A percentile compares a stretch with the other conserved stretches of the same genome.
These are phyloP conservation scores for Daldinia grandis DNA, from an alignment of 495 filamentous ascomycete genomes.

Conservation along the genomic window DNA sequence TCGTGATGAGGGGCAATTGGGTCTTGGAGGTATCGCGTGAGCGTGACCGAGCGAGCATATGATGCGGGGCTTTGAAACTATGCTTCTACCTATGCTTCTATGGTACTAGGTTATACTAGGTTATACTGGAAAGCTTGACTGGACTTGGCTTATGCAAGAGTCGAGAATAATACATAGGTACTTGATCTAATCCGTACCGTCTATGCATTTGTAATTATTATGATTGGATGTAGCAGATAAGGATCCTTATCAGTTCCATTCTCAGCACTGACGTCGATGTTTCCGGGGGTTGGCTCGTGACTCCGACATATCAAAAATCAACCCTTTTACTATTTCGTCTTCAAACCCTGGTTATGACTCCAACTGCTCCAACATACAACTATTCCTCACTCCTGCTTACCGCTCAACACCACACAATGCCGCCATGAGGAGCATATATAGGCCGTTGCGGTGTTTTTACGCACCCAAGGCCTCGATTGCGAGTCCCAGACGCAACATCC, in stretches of 20 bases:
- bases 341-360: conserved; percentile 21
- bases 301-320: conserved; percentile 23
- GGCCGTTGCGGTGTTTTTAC: conserved; percentile 50
- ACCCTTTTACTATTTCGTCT: conserved; percentile 5
- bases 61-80: conserved; percentile 24
- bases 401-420: conserved; percentile 48
- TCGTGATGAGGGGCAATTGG: conserved; percentile 36
- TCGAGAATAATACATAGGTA: neutral
- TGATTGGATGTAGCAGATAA: conserved; percentile 1
- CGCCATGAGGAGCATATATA: conserved; percentile 53
- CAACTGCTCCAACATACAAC: conserved; percentile 20
- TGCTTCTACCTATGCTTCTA: conserved; percentile 1
- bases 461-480: conserved; percentile 44
- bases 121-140: conserved; percentile 31
- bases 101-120: neutral
- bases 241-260: conserved; percentile 19
- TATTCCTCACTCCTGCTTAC: conserved; percentile 12
- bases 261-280: conserved; percentile 35
- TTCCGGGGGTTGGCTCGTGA: conserved; percentile 33
- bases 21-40: conserved; percentile 9
- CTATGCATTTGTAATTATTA: neutral
- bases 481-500: conserved; percentile 23
- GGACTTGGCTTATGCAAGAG: conserved; percentile 28
- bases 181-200: too few relatives aligned
- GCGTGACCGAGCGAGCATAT: conserved; percentile 19